Percentiles rank a stretch among this genome's conserved stretches.
phyloP scores from a whole-genome alignment of 1,284 basidiomycete species.

The Melanopsichium pennsylvanicum region DNA sequence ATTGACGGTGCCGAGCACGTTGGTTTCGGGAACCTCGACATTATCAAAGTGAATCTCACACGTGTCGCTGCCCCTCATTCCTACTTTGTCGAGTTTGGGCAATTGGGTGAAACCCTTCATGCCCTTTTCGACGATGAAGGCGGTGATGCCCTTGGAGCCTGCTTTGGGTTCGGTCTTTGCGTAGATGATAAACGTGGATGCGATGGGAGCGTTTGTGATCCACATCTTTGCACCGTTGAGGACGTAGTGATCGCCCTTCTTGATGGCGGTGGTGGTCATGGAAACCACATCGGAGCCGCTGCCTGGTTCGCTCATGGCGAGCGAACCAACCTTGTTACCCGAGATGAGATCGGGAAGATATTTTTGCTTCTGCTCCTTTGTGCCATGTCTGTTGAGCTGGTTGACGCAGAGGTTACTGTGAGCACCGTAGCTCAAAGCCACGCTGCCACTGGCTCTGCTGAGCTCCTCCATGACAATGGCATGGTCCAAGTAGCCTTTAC shows the following conservation, averaged over 20 bases:
- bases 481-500: slow-evolving; percentile 56
- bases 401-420: slow-evolving; percentile 69
- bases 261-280: slow-evolving; percentile 82
- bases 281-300: slow-evolving; percentile 91
- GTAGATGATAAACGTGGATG: slow-evolving; percentile 89
- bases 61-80: slow-evolving; percentile 94
- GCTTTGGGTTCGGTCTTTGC: slow-evolving; percentile 83
- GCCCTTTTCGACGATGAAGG: slow-evolving; percentile 85
- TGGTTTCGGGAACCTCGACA: slow-evolving; percentile 81
- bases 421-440: slow-evolving; percentile 90
- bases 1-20: slow-evolving; percentile 82
- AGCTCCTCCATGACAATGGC: slow-evolving; percentile 69
- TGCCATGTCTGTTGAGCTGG: slow-evolving; percentile 87
- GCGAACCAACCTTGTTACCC: slow-evolving; percentile 83
- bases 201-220: slow-evolving; percentile 93
- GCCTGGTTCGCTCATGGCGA: slow-evolving; percentile 93
- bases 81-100: slow-evolving; percentile 91
- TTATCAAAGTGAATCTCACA: slow-evolving; percentile 92
- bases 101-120: slow-evolving; percentile 86
- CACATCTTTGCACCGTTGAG: slow-evolving; percentile 93
- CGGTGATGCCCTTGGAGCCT: slow-evolving; percentile 87
- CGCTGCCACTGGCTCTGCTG: slow-evolving; percentile 85
- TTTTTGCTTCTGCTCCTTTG: slow-evolving; percentile 81
- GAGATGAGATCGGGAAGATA: slow-evolving; percentile 84
- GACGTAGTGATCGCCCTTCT: slow-evolving; percentile 77